Evolutionary conservation across 495 filamentous ascomycete genomes (phyloP).

Genomic region (Neurospora intermedia): DNA sequence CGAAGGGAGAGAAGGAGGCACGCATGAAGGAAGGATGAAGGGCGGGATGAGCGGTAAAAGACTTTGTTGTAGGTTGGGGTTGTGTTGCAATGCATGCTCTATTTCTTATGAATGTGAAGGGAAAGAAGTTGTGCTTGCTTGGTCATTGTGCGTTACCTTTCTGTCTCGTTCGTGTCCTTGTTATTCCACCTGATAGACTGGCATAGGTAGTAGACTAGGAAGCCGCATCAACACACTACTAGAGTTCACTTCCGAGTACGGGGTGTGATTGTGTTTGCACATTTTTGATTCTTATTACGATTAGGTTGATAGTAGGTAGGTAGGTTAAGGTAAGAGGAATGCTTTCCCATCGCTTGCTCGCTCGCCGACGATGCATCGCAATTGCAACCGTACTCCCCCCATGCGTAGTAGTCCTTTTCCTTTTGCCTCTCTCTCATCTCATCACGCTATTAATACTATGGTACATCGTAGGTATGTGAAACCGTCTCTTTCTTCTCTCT

Average conservation of each 20-base stretch:
- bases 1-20: background rate
- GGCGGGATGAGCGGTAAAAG: conserved; percentile 28
- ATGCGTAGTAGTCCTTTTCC: background rate
- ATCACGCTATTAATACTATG: background rate
- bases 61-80: conserved; percentile 38
- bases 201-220: background rate
- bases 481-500: background rate
- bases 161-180: background rate
- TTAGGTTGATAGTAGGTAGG: background rate
- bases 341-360: background rate
- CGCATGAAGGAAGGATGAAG: conserved; percentile 1
- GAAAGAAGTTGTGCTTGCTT: background rate
- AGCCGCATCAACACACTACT: background rate
- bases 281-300: background rate
- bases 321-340: background rate
- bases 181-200: background rate
- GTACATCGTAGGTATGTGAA: background rate
- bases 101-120: background rate
- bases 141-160: background rate
- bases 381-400: background rate
- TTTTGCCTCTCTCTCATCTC: background rate
- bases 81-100: conserved; percentile 20
- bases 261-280: background rate
- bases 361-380: background rate
- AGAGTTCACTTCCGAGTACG: background rate